These are phyloP conservation scores for Pleurotus salmoneostramineus DNA, from an alignment of 768 basidiomycete genomes.

Conservation along the genomic window DNA sequence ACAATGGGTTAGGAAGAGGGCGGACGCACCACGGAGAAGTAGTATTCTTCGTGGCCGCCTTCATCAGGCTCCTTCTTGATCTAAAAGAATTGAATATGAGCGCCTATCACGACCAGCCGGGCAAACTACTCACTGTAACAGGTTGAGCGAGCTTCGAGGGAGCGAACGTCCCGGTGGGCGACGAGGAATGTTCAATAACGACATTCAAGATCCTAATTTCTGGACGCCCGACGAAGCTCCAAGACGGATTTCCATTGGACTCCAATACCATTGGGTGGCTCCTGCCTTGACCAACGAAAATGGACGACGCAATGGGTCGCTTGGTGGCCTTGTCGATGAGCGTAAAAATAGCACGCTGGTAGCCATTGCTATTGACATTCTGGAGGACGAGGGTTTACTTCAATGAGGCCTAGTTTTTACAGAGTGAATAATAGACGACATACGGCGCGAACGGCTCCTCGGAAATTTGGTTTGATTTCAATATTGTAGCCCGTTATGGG, in stretches of 20 bases:
- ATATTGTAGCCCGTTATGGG: not conserved
- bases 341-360: not conserved
- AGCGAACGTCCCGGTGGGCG: not conserved
- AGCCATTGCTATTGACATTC: too few species aligned
- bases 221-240: not conserved
- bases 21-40: not conserved
- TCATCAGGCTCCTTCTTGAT: slow-evolving; percentile 2
- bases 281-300: not conserved
- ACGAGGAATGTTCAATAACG: not conserved
- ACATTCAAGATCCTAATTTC: not conserved
- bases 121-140: not conserved
- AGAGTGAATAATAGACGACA: not conserved
- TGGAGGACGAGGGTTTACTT: not conserved
- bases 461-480: not conserved
- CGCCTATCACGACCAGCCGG: not conserved
- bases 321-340: not conserved
- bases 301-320: not conserved
- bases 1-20: not conserved
- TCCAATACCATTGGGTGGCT: not conserved
- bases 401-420: not conserved
- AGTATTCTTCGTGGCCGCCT: not conserved
- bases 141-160: not conserved
- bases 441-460: not conserved
- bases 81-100: not conserved
- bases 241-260: not conserved